Base-by-base conservation (phyloP, 129 eudicot species). In the Rutidosis leptorrhynchoides region DNA sequence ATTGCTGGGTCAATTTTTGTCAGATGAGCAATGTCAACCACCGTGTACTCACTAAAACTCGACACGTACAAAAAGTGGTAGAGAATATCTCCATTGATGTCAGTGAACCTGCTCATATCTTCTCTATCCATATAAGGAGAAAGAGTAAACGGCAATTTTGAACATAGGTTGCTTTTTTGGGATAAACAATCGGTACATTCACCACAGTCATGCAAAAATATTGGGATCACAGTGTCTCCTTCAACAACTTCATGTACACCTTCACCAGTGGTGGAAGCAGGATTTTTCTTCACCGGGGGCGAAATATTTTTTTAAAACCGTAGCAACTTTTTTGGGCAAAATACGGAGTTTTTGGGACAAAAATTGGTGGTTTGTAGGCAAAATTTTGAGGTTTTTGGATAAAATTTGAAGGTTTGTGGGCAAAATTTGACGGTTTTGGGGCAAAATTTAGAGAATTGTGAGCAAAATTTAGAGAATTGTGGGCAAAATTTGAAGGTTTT, bases 21-120 rank as follows among this genome's bases (percentile, higher is more conserved):
- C 6, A 86, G 33, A 72, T 84, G 85, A 49, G 88, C 92, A 68
- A 89, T 65, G 46, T 94, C 95, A 19, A 89, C 86, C 20, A 94
- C 99, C 6, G 99, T 94, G 68, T 94, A 94, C 74, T 94, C 90
- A 7, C 80, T 76, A 62, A 94, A 94, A 64, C 93, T 94, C 17
- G 99, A 94, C 48, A 89, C 76, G 61, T 16, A 66, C 57, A 94
- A 25, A 75, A 76, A 84, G 76, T 89, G 97, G 81, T 80, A 75
- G 15, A 89, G 33, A 29, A 81, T 74, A 74, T 94, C 86, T 58
- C 99, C 99, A 1, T 86, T 89, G n/a, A 81, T 82, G 76, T 94
- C 88, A 19, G 90, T 86, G 64, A 94, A 94, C 72, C 97, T 94
- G 85, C 93, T 86, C 0, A 93, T 82, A 37, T 83, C 84, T 30